Conservation (phyloP, 1,139 yeast species). For the Sugiyamaella pinicola region DNA sequence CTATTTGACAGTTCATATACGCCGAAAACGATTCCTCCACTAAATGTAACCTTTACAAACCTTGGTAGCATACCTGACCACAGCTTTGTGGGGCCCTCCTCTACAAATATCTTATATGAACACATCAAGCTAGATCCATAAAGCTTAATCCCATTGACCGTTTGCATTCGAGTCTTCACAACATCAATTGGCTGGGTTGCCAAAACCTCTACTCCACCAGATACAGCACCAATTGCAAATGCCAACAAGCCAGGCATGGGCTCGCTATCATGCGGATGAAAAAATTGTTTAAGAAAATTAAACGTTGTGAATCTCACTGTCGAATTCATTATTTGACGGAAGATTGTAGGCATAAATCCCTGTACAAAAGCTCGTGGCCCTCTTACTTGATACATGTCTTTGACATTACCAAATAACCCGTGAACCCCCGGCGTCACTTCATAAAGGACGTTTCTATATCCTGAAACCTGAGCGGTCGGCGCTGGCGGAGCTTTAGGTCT, state of each 20-base stretch:
- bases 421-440: slow-evolving; percentile 30
- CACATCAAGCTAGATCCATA: slow-evolving; percentile 70
- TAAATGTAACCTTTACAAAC: slow-evolving; percentile 71
- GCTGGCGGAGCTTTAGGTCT: slow-evolving; percentile 26
- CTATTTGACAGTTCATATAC: slow-evolving; percentile 49
- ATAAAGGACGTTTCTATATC: slow-evolving; percentile 11
- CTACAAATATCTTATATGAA: slow-evolving; percentile 67
- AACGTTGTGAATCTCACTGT: slow-evolving; percentile 84
- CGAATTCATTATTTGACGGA: slow-evolving; percentile 77
- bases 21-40: slow-evolving; percentile 77
- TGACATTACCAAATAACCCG: slow-evolving; percentile 35
- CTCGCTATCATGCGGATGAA: slow-evolving; percentile 44
- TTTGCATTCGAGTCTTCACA: slow-evolving; percentile 84
- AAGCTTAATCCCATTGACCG: slow-evolving; percentile 59
- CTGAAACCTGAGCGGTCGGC: slow-evolving; percentile 19
- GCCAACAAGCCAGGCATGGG: slow-evolving; percentile 33
- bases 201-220: slow-evolving; percentile 69
- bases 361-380: slow-evolving; percentile 79
- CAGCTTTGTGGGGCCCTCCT: slow-evolving; percentile 63
- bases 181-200: slow-evolving; percentile 92
- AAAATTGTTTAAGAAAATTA: slow-evolving; percentile 66
- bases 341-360: slow-evolving; percentile 77
- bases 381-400: slow-evolving; percentile 66
- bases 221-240: slow-evolving; percentile 39
- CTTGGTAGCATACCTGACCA: slow-evolving; percentile 86